Base-by-base conservation (phyloP, 352 stramenopile genomes). In the Peronosclerospora sorghi region DNA sequence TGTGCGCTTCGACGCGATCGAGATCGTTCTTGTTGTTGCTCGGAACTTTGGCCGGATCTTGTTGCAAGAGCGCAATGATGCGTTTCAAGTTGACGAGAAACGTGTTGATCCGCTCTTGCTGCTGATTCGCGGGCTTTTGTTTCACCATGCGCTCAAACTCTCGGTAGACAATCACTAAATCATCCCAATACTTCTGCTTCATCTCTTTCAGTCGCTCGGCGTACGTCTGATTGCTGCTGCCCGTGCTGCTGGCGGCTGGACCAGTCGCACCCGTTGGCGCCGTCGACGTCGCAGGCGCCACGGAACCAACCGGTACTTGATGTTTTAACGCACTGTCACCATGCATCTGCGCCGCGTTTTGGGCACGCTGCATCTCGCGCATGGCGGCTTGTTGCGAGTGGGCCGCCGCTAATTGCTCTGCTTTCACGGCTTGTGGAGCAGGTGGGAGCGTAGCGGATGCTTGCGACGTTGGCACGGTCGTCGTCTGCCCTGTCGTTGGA, bases 91-190 rank as follows among this genome's bases (percentile, higher is more conserved):
- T 88, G 24, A 83, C 62, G 6, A 90, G 51, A 53, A 90, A 86
- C 0, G 73, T 83, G 39, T 84, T 86, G 35, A 88, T 86, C 0
- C 78, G 78, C 41, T 87, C 75, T 30, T 86, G 73, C 41, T 90
- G 75, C 45, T 85, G 73, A 12, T 79, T 83, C 8, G 69, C 66
- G 0, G 71, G 73, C 32, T 88, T 87, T 48, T 90, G 73, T 51
- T 85, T 82, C 20, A 86, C 78, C 78, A 90, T 86, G 20, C 75
- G 68, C 38, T 86, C 75, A 41, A 90, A 88, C 42, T 90, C 78
- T n/a, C 68, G 67, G 43, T 86, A 86, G 14, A 90, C 78, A 35
- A 88, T 73, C 35, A 90, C 68, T 8, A 90, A 41, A 38, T 87
- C 75, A 19, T 90, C 71, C 75, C 75, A 90, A 36, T 90, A 88